Evolutionary conservation across 2,329 filamentous ascomycete species (phyloP), one percentile per base, ranked within the genome.

Genomic region (Dichotomopilus funicola): DNA sequence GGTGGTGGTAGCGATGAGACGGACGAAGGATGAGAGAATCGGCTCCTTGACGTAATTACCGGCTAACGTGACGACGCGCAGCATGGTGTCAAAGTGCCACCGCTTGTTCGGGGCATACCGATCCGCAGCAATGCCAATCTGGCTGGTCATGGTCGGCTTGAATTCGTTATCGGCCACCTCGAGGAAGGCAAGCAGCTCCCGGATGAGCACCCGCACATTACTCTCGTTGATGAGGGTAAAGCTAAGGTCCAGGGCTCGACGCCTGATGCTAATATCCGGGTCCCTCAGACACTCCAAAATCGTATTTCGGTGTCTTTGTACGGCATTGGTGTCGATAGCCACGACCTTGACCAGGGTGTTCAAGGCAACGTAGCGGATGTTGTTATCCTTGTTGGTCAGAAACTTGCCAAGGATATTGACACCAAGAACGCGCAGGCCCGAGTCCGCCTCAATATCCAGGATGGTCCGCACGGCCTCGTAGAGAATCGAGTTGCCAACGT

Each of bases 391-490:
- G 76, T 99, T 99, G n/a, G 91, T 87, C 59, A 99, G 75, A 74
- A 99, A 99, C 70, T 97, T 99, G 69, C 95, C 94, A 31, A 99
- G 82, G 62, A 99, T 99, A 69, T 99, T 99, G 64, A 99, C 94
- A 66, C 94, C 94, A 33, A 99, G 80, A 27, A 99, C 94, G 50
- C 95, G 82, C 60, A 99, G 75, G 38, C 94, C 92, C 8, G 94
- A 96, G 68, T 99, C 95, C 27, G 94, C 95, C 72, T 99, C 94
- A 53, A 99, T 97, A 64, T 99, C 94, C 49, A 99, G 83, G 63
- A 99, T 99, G 0, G 94, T 99, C 44, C 94, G 84, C 40, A 99
- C 94, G 1, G 94, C 89, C 73, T 99, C 94, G 74, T 99, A 99
- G 6, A 99, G 78, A 64, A 99, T 99, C 0, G 94, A 92, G 70